A percentile compares a stretch with the other conserved stretches of the same genome.
These are phyloP conservation scores for Cymbopogon citratus DNA, from an alignment of 176 grass and related monocot genomes.

Conservation along the genomic window DNA sequence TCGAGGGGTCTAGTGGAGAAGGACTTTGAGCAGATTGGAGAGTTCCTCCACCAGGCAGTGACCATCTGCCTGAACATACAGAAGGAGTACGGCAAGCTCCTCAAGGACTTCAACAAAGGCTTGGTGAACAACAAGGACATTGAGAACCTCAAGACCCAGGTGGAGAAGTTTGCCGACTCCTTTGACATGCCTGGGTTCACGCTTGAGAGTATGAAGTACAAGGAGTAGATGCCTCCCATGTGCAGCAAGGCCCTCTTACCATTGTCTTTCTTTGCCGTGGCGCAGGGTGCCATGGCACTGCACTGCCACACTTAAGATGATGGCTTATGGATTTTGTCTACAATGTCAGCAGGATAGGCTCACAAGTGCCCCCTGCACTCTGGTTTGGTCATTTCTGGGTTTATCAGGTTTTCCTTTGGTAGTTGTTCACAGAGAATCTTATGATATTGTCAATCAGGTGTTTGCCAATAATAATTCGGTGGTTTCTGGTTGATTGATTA, in stretches of 20 bases:
- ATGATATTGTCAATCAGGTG: not conserved
- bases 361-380: not conserved
- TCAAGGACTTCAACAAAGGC: constrained; percentile 90
- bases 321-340: constrained; percentile 20
- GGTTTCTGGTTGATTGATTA: not conserved
- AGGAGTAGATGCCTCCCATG: constrained; percentile 38
- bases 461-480: not conserved
- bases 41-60: constrained; percentile 97
- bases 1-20: constrained; percentile 86
- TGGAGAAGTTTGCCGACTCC: constrained; percentile 73
- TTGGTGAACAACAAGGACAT: constrained; percentile 80
- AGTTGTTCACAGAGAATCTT: not conserved
- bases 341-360: not conserved
- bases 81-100: constrained; percentile 84
- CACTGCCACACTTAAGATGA: not conserved
- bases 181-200: constrained; percentile 97
- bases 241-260: not conserved
- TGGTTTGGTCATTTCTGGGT: not conserved
- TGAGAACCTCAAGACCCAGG: constrained; percentile 56
- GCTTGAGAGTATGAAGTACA: constrained; percentile 83
- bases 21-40: constrained; percentile 86
- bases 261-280: not conserved
- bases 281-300: not conserved
- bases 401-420: not conserved
- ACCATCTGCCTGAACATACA: constrained; percentile 81